Conservation (phyloP, 192 early-diverging fungal genomes). For the Backusella morwellensis region DNA sequence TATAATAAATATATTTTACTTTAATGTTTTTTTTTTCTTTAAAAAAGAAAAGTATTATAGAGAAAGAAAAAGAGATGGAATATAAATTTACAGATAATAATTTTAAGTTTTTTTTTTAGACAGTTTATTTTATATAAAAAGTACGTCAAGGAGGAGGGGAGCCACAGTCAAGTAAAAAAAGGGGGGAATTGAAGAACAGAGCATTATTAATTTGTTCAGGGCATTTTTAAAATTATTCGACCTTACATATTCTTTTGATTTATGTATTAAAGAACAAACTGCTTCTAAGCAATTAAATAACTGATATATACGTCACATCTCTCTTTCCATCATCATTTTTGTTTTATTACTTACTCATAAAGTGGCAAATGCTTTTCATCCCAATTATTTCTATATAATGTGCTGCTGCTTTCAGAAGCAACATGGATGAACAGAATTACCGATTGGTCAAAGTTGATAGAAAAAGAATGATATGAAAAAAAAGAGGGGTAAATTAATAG, state of each 20-base stretch:
- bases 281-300: slow-evolving; percentile 4
- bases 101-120: not conserved
- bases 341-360: not conserved
- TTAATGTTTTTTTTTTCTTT: not conserved
- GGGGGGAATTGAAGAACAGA: not conserved
- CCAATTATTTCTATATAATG: too few species aligned
- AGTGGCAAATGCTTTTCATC: not conserved
- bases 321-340: not conserved
- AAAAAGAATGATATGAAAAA: not conserved
- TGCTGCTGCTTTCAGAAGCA: not conserved
- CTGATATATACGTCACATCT: not conserved
- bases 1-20: not conserved
- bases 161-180: not conserved
- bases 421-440: not conserved
- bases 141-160: not conserved
- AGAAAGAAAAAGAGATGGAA: not conserved
- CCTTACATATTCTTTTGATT: not conserved
- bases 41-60: not conserved
- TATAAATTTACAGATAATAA: not conserved
- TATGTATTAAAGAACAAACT: not conserved
- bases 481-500: not conserved
- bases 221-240: slow-evolving; percentile 4
- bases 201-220: slow-evolving; percentile 6
- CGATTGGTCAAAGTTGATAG: not conserved
- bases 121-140: not conserved